A percentile compares a stretch with the other conserved stretches of the same genome.
These are phyloP conservation scores for Wickerhamomyces hampshirensis DNA, from an alignment of 805 yeast genomes.

Conservation along the genomic window DNA sequence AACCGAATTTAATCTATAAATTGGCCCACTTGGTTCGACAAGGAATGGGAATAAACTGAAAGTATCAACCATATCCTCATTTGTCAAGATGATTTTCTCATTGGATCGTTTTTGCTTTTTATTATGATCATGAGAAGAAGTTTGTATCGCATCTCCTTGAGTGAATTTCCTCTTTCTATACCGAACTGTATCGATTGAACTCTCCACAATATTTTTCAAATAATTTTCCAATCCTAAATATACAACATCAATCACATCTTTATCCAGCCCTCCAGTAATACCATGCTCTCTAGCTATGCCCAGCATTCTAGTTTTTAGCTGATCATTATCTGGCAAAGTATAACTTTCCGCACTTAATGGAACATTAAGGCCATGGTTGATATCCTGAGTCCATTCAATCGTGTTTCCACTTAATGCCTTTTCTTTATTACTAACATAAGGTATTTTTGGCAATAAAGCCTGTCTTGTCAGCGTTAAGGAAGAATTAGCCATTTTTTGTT, in stretches of 20 bases:
- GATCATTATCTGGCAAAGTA: slow-evolving; percentile 78
- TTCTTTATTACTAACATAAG: slow-evolving; percentile 47
- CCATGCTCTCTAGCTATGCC: slow-evolving; percentile 92
- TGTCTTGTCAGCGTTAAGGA: slow-evolving; percentile 66
- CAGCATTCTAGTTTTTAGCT: slow-evolving; percentile 60
- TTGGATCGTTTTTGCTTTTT: slow-evolving; percentile 5
- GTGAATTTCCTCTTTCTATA: slow-evolving; percentile 47
- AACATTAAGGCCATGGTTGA: slow-evolving; percentile 76
- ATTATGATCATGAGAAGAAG: background rate
- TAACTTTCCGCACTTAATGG: slow-evolving; percentile 73
- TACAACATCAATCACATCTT: slow-evolving; percentile 73
- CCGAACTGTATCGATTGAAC: slow-evolving; percentile 66
- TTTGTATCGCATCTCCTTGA: slow-evolving; percentile 22
- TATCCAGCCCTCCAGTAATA: slow-evolving; percentile 70
- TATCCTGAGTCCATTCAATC: slow-evolving; percentile 89
- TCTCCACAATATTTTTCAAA: slow-evolving; percentile 67
- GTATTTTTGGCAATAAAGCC: slow-evolving; percentile 64
- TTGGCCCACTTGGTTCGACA: slow-evolving; percentile 63
- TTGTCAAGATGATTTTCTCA: slow-evolving; percentile 42
- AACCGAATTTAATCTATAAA: slow-evolving; percentile 42
- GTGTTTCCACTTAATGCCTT: slow-evolving; percentile 35
- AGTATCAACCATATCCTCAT: slow-evolving; percentile 65
- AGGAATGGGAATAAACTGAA: slow-evolving; percentile 61
- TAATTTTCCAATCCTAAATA: slow-evolving; percentile 80
- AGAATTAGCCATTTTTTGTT: slow-evolving; percentile 67